Conservation (phyloP, 2,329 filamentous ascomycete genomes). For the Exophiala spinifera region DNA sequence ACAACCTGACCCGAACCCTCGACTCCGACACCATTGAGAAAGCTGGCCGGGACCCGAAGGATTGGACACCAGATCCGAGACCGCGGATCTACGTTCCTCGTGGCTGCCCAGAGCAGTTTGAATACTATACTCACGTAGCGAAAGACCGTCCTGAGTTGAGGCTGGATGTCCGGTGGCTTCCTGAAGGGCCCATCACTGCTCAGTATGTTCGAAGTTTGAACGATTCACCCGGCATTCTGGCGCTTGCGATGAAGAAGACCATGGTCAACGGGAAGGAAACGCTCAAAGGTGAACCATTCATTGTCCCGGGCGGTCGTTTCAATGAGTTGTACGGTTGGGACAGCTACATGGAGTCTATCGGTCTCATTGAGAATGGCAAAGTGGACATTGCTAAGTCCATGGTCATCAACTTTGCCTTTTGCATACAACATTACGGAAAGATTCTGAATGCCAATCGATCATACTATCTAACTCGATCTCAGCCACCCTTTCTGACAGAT, state of each 20-base stretch:
- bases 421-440: conserved; percentile 97
- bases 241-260: conserved; percentile 80
- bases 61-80: conserved; percentile 86
- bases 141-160: conserved; percentile 75
- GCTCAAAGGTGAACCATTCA: conserved; percentile 79
- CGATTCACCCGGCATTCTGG: conserved; percentile 80
- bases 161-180: conserved; percentile 79
- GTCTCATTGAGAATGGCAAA: conserved; percentile 79
- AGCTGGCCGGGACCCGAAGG: conserved; percentile 86
- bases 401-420: conserved; percentile 96
- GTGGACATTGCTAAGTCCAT: conserved; percentile 88
- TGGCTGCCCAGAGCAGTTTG: conserved; percentile 80
- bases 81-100: conserved; percentile 88
- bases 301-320: conserved; percentile 96
- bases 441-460: conserved; percentile 95
- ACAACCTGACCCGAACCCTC: conserved; percentile 81
- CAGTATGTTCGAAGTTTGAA: conserved; percentile 82
- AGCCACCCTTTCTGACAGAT: conserved; percentile 94
- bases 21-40: conserved; percentile 77
- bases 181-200: conserved; percentile 66
- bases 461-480: conserved; percentile 91
- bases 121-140: conserved; percentile 83
- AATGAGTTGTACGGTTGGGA: conserved; percentile 99
- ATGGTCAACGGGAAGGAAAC: conserved; percentile 65
- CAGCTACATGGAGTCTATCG: conserved; percentile 96